phyloP scores from a whole-genome alignment of 257 asterid species.

The Ilex asprella region DNA sequence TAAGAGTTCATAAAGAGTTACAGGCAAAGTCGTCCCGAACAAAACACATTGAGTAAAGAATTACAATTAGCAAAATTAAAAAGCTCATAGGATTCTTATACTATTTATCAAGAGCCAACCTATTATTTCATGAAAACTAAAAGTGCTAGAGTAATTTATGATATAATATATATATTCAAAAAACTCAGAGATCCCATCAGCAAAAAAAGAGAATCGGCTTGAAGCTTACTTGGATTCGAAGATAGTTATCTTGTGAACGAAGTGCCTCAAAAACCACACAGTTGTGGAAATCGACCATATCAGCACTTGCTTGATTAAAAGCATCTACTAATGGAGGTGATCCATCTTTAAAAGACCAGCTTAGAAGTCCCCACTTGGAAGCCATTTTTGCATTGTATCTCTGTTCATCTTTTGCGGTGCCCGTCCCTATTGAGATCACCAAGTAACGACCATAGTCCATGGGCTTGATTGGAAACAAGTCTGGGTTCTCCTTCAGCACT shows the following conservation, averaged over 20 bases:
- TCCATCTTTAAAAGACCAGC: constrained; percentile 36
- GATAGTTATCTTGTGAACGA: constrained; percentile 39
- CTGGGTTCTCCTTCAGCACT: constrained; percentile 19
- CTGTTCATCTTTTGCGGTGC: constrained; percentile 30
- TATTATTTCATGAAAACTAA: too few species aligned
- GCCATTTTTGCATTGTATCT: constrained; percentile 34
- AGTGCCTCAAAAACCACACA: constrained; percentile 48
- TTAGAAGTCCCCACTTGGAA: constrained; percentile 48
- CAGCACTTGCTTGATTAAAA: constrained; percentile 39
- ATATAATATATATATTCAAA: too few species aligned
- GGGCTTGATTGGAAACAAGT: constrained; percentile 33
- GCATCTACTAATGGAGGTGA: constrained; percentile 33
- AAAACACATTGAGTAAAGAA: too few species aligned
- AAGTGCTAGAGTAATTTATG: too few species aligned
- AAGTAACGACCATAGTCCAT: constrained; percentile 38
- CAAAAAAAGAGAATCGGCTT: too few species aligned
- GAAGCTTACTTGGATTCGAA: constrained; percentile 58
- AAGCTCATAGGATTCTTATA: too few species aligned
- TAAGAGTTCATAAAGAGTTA: too few species aligned
- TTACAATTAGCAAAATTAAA: too few species aligned
- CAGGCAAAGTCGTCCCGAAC: too few species aligned
- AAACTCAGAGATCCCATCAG: too few species aligned
- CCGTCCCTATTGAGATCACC: constrained; percentile 59
- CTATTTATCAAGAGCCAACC: too few species aligned
- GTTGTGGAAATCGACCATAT: constrained; percentile 51